Percentiles rank a stretch among this genome's conserved stretches.
Evolutionary conservation across 73 alveolate species (phyloP).

Genomic region (Blepharisma stoltei): DNA sequence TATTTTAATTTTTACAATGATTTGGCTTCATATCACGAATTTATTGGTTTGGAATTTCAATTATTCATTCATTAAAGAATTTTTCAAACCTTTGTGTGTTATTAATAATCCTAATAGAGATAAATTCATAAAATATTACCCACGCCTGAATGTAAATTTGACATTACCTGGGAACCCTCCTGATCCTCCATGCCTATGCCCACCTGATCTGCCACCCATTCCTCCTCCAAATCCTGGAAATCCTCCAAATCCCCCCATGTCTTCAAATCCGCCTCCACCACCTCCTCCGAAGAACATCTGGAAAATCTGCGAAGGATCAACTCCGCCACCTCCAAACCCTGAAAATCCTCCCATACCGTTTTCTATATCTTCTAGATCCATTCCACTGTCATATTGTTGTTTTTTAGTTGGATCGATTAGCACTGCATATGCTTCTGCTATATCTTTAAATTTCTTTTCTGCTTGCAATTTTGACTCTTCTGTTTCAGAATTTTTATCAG

Average conservation of each 20-base stretch:
- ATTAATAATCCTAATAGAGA: no score
- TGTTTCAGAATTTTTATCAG: slow-evolving; percentile 87
- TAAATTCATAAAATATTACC: no score
- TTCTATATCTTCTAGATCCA: slow-evolving; percentile 86
- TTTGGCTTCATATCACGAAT: no score
- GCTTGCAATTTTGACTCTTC: slow-evolving; percentile 82
- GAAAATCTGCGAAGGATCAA: slow-evolving; percentile 89
- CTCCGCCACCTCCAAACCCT: slow-evolving; percentile 93
- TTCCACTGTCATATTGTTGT: slow-evolving; percentile 86
- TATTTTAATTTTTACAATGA: no score
- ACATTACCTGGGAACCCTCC: no score
- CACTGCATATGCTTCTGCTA: slow-evolving; percentile 97
- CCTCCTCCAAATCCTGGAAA: slow-evolving; percentile 7
- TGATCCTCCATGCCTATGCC: no score
- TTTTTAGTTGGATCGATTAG: slow-evolving; percentile 89
- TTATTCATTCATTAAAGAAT: no score
- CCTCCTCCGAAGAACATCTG: slow-evolving; percentile 94
- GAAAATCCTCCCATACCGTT: slow-evolving; percentile 83
- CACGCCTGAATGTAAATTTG: no score
- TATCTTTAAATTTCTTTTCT: slow-evolving; percentile 90
- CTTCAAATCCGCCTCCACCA: slow-evolving; percentile 62
- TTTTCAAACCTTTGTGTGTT: no score
- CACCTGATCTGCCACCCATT: background rate
- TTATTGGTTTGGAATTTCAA: no score
- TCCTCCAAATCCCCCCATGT: background rate